A percentile compares a stretch with the other conserved stretches of the same genome.
Evolutionary conservation across 208 protist genomes (phyloP).

Genomic region (Acanthamoeba healyi): DNA sequence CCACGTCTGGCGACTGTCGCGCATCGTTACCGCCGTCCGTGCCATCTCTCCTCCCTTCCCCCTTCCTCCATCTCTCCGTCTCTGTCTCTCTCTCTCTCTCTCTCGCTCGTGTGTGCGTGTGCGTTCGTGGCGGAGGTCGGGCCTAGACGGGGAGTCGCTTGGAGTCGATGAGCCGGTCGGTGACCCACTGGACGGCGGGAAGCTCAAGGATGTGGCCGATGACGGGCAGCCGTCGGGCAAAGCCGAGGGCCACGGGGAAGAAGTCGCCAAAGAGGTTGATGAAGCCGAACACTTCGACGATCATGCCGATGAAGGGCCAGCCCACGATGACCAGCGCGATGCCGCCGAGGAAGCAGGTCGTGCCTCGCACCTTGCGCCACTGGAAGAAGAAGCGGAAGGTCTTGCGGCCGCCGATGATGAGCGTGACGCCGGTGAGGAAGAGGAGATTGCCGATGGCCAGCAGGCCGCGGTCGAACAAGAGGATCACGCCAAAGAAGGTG

Average conservation of each 20-base stretch:
- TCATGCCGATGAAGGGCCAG: constrained; percentile 86
- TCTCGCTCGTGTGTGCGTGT: no score
- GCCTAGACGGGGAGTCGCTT: constrained; percentile 34
- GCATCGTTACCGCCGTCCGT: no score
- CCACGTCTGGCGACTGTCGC: no score
- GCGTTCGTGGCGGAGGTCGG: no score
- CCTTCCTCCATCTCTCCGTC: neutral
- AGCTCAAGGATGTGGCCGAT: constrained; percentile 82
- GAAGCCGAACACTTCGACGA: constrained; percentile 87
- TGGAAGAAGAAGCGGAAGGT: constrained; percentile 88
- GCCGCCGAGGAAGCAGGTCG: constrained; percentile 83
- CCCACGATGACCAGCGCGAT: constrained; percentile 85
- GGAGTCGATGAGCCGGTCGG: constrained; percentile 21
- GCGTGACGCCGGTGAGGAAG: constrained; percentile 84
- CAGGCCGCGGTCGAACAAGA: constrained; percentile 88
- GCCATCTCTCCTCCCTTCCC: no score
- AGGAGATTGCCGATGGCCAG: constrained; percentile 89
- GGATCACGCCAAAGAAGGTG: constrained; percentile 86
- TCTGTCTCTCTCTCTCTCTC: neutral
- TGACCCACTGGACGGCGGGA: constrained; percentile 46
- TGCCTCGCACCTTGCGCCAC: constrained; percentile 81
- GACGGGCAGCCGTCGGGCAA: constrained; percentile 83
- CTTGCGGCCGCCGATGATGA: constrained; percentile 85
- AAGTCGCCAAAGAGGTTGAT: constrained; percentile 89
- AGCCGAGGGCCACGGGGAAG: constrained; percentile 85